A percentile compares a stretch with the other conserved stretches of the same genome.
Evolutionary conservation across 2,329 filamentous ascomycete species (phyloP).

Genomic region (Tympanopsis confertula): DNA sequence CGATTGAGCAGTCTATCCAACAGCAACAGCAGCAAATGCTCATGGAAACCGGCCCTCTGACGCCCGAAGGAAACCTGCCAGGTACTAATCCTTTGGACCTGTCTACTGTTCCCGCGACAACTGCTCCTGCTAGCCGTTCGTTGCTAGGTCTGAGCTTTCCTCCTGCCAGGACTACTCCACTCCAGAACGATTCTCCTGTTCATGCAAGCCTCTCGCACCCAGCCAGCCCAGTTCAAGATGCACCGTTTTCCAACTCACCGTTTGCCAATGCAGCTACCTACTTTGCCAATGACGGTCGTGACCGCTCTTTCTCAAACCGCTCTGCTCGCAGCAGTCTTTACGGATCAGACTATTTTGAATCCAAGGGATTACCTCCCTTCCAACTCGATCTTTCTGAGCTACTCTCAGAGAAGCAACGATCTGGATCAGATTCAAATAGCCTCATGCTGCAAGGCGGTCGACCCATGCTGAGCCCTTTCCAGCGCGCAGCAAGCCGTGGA

Average conservation of each 20-base stretch:
- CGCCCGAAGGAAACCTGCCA: constrained; percentile 48
- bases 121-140: constrained; percentile 15
- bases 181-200: constrained; percentile 18
- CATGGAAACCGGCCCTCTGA: constrained; percentile 29
- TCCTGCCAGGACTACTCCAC: constrained; percentile 17
- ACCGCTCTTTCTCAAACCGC: constrained; percentile 26
- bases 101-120: constrained; percentile 13
- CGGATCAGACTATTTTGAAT: constrained; percentile 17
- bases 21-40: constrained; percentile 30
- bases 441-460: constrained; percentile 21
- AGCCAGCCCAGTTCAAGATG: constrained; percentile 15
- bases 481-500: constrained; percentile 29
- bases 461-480: constrained; percentile 22
- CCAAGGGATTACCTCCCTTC: constrained; percentile 14
- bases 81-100: constrained; percentile 26
- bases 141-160: constrained; percentile 21
- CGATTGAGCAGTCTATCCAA: constrained; percentile 27
- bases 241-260: constrained; percentile 18
- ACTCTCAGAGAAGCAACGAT: constrained; percentile 14
- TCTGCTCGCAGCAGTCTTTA: constrained; percentile 22
- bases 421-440: constrained; percentile 13
- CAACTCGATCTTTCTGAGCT: constrained; percentile 17
- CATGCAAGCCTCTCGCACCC: constrained; percentile 17
- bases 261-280: constrained; percentile 15
- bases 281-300: constrained; percentile 17